These are phyloP conservation scores for Rhodotorula paludigena DNA, from an alignment of 768 basidiomycete genomes.

Conservation along the genomic window DNA sequence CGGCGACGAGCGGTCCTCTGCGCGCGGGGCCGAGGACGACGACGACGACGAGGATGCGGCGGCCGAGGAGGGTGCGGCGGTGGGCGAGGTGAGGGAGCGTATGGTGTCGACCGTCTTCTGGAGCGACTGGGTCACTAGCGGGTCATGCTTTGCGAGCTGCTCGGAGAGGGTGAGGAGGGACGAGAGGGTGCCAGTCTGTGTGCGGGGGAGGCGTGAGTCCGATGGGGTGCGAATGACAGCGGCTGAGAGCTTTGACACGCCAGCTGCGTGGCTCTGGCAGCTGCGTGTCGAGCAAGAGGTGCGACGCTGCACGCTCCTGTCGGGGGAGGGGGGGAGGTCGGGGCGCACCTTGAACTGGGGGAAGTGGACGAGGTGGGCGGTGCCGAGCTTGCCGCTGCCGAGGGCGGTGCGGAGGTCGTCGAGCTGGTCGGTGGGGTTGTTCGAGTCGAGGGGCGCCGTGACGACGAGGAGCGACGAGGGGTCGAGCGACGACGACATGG, in stretches of 20 bases:
- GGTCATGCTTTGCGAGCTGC: conserved; percentile 83
- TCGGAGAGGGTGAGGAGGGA: conserved; percentile 82
- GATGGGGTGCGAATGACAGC: neutral
- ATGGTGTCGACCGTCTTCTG: conserved; percentile 93
- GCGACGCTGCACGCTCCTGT: neutral
- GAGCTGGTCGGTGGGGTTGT: conserved; percentile 33
- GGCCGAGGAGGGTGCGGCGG: conserved; percentile 7
- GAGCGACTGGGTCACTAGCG: conserved; percentile 75
- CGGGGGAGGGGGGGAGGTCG: neutral
- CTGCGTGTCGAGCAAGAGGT: no score
- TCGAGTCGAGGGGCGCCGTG: conserved; percentile 23
- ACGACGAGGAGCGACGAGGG: conserved; percentile 36
- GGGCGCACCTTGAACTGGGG: conserved; percentile 36
- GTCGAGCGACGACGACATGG: neutral
- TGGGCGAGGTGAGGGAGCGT: conserved; percentile 57
- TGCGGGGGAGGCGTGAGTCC: neutral
- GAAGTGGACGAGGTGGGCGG: conserved; percentile 15
- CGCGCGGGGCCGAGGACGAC: neutral
- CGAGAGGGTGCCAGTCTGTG: conserved; percentile 87
- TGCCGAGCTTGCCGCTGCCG: conserved; percentile 31
- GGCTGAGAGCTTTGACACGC: no score
- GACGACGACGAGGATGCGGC: conserved; percentile 14
- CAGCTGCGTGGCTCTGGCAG: no score
- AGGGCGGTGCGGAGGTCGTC: conserved; percentile 31
- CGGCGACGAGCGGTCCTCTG: conserved; percentile 23